Evolutionary conservation across 78 protist species (phyloP).

Genomic region (Anaeramoeba flamelloides): DNA sequence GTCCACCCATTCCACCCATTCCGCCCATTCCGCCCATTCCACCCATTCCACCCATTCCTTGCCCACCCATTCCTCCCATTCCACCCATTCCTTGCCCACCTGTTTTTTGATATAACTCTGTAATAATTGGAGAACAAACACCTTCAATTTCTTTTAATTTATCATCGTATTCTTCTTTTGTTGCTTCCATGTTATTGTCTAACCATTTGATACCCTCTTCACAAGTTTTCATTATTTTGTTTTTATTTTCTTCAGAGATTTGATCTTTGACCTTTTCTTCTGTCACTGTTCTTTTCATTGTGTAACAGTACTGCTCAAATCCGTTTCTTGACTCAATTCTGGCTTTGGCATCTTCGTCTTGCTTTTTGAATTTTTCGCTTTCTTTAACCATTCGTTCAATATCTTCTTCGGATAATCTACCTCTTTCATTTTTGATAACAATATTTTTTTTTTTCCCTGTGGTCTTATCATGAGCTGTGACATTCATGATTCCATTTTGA

Average conservation of each 20-base stretch:
- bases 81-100: conserved; percentile 20
- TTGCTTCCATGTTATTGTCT: neutral
- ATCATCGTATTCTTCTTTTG: conserved; percentile 18
- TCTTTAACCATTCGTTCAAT: conserved; percentile 78
- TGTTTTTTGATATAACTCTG: neutral
- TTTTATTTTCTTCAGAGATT: conserved; percentile 7
- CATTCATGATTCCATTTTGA: conserved; percentile 76
- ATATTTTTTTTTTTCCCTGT: conserved; percentile 61
- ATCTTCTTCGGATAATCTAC: conserved; percentile 63
- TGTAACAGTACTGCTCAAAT: conserved; percentile 62
- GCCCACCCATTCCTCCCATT: conserved; percentile 6
- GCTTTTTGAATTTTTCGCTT: conserved; percentile 69
- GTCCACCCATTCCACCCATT: too few relatives aligned
- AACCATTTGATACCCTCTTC: conserved; percentile 3
- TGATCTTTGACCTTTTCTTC: conserved; percentile 35
- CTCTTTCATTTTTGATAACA: conserved; percentile 35
- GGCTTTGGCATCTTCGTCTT: conserved; percentile 41
- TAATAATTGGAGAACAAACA: conserved; percentile 10
- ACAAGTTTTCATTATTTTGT: neutral
- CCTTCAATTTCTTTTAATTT: conserved; percentile 21
- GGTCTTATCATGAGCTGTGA: conserved; percentile 80
- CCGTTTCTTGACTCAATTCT: conserved; percentile 58
- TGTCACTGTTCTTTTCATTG: too few relatives aligned
- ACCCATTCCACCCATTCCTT: too few relatives aligned
- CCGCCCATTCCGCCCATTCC: too few relatives aligned